Evolutionary conservation across 768 basidiomycete genomes (phyloP).

Genomic region (Phaeotremella fagi): DNA sequence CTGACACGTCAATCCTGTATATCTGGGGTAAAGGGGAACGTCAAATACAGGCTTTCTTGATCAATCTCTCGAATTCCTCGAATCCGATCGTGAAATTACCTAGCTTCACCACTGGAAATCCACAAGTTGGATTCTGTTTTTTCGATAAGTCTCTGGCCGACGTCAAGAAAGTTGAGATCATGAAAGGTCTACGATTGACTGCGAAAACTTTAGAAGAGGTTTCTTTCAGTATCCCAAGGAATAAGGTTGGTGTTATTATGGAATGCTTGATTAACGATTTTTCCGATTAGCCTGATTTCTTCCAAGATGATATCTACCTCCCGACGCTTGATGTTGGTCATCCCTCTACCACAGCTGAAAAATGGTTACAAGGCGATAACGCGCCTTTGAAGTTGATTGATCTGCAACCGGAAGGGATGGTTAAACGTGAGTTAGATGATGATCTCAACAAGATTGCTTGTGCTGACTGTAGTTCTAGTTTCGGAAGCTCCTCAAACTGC

Average conservation of each 20-base stretch:
- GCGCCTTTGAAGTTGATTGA: slow-evolving; percentile 10
- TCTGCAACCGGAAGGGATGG: slow-evolving; percentile 45
- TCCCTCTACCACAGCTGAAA: slow-evolving; percentile 12
- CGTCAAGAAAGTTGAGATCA: slow-evolving; percentile 47
- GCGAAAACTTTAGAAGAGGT: slow-evolving; percentile 45
- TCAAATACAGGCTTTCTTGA: slow-evolving; percentile 45
- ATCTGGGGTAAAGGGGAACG: slow-evolving; percentile 49
- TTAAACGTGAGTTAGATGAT: slow-evolving; percentile 28
- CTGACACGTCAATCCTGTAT: slow-evolving; percentile 48
- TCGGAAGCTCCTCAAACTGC: slow-evolving; percentile 46
- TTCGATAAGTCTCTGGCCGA: slow-evolving; percentile 45
- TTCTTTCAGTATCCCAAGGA: slow-evolving; percentile 46
- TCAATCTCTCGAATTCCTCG: slow-evolving; percentile 25
- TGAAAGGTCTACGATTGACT: slow-evolving; percentile 40
- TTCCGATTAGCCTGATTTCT: slow-evolving; percentile 40
- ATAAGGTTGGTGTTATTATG: slow-evolving; percentile 30
- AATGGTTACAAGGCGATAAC: slow-evolving; percentile 42
- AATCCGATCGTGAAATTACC: slow-evolving; percentile 42
- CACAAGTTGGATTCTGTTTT: slow-evolving; percentile 45
- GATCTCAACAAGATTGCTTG: background rate
- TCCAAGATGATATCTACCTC: slow-evolving; percentile 50
- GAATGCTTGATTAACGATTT: background rate
- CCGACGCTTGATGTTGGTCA: slow-evolving; percentile 38
- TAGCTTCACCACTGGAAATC: slow-evolving; percentile 38
- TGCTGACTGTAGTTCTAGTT: slow-evolving; percentile 23